Evolutionary conservation across 345 rosid species (phyloP).

Genomic region (Zanthoxylum bungeanum): DNA sequence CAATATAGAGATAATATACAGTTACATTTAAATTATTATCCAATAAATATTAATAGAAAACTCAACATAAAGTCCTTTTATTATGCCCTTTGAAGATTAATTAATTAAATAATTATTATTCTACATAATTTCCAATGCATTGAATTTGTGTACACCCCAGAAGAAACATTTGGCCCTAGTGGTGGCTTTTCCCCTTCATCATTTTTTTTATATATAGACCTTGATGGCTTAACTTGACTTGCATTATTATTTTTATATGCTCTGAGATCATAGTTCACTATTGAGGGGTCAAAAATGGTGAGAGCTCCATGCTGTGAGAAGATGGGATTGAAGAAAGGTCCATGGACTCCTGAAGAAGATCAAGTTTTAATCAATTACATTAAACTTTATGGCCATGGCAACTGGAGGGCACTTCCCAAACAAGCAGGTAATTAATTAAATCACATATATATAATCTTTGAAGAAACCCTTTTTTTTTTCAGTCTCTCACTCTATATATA

Average conservation of each 20-base stretch:
- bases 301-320: conserved; percentile 86
- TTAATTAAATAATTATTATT: not conserved
- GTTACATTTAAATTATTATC: too few relatives aligned
- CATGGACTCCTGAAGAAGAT: conserved; percentile 76
- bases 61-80: not conserved
- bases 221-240: not conserved
- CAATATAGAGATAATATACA: too few relatives aligned
- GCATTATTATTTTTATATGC: not conserved
- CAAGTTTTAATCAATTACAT: conserved; percentile 47
- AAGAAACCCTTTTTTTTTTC: not conserved
- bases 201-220: not conserved
- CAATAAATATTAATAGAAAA: too few relatives aligned
- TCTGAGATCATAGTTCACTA: conserved; percentile 3
- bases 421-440: conserved; percentile 54
- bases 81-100: not conserved
- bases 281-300: conserved; percentile 34
- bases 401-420: conserved; percentile 81
- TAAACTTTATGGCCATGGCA: conserved; percentile 55
- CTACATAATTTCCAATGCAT: not conserved
- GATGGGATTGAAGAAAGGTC: conserved; percentile 76
- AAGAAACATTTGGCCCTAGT: not conserved
- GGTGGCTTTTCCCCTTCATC: too few relatives aligned
- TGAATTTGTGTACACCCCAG: not conserved
- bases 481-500: not conserved
- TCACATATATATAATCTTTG: not conserved